Evolutionary conservation across 2,329 filamentous ascomycete genomes (phyloP).

Genomic region (Colletotrichum sublineola): DNA sequence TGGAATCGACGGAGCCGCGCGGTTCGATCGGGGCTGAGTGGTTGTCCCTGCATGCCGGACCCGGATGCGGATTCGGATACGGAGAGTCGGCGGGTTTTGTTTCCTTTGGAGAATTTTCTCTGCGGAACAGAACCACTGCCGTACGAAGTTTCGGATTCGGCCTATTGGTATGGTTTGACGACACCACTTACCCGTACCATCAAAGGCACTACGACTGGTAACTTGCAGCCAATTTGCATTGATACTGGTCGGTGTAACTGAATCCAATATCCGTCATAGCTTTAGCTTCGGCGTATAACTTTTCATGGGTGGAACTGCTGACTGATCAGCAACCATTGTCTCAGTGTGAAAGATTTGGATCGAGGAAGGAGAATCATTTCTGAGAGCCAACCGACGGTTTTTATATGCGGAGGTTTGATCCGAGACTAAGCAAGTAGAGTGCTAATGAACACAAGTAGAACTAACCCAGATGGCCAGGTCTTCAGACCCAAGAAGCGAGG

Average conservation of each 20-base stretch:
- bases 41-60: constrained; percentile 8
- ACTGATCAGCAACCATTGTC: not conserved
- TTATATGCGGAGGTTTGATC: not conserved
- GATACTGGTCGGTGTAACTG: too few species aligned
- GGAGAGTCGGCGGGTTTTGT: not conserved
- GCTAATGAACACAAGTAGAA: not conserved
- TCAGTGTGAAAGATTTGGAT: not conserved
- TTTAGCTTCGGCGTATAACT: not conserved
- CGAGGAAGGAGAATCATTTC: not conserved
- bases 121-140: not conserved
- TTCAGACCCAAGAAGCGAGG: not conserved
- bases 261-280: not conserved
- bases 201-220: too few species aligned
- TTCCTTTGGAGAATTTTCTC: not conserved
- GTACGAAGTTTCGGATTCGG: not conserved
- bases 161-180: not conserved
- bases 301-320: not conserved
- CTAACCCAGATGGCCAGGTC: not conserved
- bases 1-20: not conserved
- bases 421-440: not conserved
- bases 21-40: not conserved
- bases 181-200: not conserved
- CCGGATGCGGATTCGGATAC: constrained; percentile 38
- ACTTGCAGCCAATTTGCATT: not conserved
- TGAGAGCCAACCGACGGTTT: not conserved